Evolutionary conservation across 1,139 yeast genomes (phyloP).

Genomic region (Debaryomycetaceae sp.): DNA sequence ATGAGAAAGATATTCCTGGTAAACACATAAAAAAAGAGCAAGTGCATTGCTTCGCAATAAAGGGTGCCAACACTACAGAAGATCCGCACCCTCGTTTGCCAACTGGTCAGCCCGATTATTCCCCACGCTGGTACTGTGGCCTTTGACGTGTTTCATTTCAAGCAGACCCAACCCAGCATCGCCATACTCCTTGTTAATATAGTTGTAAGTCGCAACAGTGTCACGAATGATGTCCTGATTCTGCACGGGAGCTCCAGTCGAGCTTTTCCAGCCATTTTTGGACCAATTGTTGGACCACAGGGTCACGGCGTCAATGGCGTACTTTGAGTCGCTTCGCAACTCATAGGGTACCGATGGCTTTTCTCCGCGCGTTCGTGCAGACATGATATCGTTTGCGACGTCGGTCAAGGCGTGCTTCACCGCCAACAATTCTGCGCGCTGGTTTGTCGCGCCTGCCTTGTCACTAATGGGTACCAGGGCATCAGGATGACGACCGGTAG

Average conservation of each 20-base stretch:
- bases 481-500: slow-evolving; percentile 43
- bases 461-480: slow-evolving; percentile 37
- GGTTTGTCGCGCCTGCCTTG: slow-evolving; percentile 46
- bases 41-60: no score
- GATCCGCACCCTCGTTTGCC: slow-evolving; percentile 56
- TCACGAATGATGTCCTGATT: slow-evolving; percentile 41
- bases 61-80: no score
- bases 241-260: slow-evolving; percentile 33
- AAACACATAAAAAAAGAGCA: no score
- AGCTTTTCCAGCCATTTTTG: slow-evolving; percentile 39
- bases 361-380: neutral
- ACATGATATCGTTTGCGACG: slow-evolving; percentile 15
- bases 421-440: slow-evolving; percentile 71
- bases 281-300: slow-evolving; percentile 47
- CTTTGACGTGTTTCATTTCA: slow-evolving; percentile 50
- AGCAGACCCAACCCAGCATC: slow-evolving; percentile 22
- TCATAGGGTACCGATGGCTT: slow-evolving; percentile 10
- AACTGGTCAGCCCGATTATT: slow-evolving; percentile 70
- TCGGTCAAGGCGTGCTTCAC: slow-evolving; percentile 41
- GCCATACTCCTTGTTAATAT: slow-evolving; percentile 17
- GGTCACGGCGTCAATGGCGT: slow-evolving; percentile 36
- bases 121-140: slow-evolving; percentile 61
- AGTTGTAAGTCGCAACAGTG: slow-evolving; percentile 12
- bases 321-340: slow-evolving; percentile 49
- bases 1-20: no score